phyloP scores from a whole-genome alignment of 2,329 filamentous ascomycete species.

The Calycina herbarum region DNA sequence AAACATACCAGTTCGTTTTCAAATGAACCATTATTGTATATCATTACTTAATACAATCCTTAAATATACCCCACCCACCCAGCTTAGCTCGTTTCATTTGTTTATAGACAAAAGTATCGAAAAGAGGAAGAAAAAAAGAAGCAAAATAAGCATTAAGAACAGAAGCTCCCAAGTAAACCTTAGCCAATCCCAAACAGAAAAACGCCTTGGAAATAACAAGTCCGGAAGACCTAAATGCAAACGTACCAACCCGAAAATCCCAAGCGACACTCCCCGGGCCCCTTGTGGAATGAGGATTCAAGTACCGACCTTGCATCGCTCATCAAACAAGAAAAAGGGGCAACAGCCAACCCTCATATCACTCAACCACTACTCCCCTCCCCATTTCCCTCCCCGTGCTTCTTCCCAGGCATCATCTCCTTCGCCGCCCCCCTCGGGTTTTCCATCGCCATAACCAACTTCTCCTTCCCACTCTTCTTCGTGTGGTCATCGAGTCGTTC shows the following conservation, averaged over 20 bases:
- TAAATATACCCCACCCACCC: no score
- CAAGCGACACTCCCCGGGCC: neutral
- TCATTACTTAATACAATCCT: no score
- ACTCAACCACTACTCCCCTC: conserved; percentile 4
- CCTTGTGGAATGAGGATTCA: no score
- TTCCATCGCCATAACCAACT: conserved; percentile 47
- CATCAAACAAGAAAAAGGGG: no score
- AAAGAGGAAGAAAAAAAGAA: neutral
- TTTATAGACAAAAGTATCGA: neutral
- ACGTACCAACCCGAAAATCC: neutral
- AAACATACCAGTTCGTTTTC: no score
- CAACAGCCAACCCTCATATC: no score
- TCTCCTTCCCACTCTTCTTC: conserved; percentile 53
- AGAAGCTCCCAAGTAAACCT: neutral
- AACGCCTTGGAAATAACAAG: neutral
- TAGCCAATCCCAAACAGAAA: neutral
- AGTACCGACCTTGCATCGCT: no score
- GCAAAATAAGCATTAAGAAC: neutral
- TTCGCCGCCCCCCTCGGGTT: conserved; percentile 30
- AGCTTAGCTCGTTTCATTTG: neutral
- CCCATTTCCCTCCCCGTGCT: conserved; percentile 22
- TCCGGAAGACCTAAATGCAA: neutral
- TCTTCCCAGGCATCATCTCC: conserved; percentile 26
- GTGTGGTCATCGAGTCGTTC: conserved; percentile 36
- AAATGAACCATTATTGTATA: no score